Evolutionary conservation across 2,329 filamentous ascomycete genomes (phyloP), one percentile per base, ranked within the genome.

Genomic region (Calonectria pseudoturangicola): DNA sequence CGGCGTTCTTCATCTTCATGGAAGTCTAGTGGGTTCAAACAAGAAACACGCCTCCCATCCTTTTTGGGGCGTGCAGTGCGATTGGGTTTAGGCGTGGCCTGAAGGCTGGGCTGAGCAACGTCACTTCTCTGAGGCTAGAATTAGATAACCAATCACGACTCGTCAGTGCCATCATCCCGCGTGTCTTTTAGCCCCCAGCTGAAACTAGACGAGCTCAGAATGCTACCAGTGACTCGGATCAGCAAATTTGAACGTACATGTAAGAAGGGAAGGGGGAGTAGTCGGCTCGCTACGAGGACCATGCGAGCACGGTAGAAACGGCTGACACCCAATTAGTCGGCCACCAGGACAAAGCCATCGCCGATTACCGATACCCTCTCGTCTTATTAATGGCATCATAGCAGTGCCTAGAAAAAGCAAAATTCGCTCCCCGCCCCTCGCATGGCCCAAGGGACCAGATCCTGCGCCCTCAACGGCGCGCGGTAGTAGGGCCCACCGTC

Each of bases 91-190:
- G 43, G 25, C 16, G 43, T 60, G 18, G 50, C 62, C 30, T 48
- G 36, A 25, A 62, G 30, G 60, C 33, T 21, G 54, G 69, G 69
- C 69, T 71, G 69, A 63, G 64, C 63, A 66, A 47, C 25, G 43
- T 50, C 58, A 21, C 51, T 33, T 16, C 33, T 21, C 21, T 10
- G 41, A 10, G 63, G 63, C 68, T 71, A 54, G 68, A 71, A 54
- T 67, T 71, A 71, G 69, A 67, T 25, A 47, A 36, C 68, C 54
- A 71, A 71, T 67, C 64, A 71, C 47, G 36, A 71, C 21, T 67
- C 64, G 63, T 43, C 30, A 66, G 63, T 66, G 54, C 33, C 68
- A 66, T 66, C 54, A 45, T 66, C 51, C 33, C 68, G 68, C 68
- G 45, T 67, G 54, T 56, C 39, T 28, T 47, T 48, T 33, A 18